Base-by-base conservation (phyloP, 495 filamentous ascomycete genomes). In the Elaphomyces granulatus region DNA sequence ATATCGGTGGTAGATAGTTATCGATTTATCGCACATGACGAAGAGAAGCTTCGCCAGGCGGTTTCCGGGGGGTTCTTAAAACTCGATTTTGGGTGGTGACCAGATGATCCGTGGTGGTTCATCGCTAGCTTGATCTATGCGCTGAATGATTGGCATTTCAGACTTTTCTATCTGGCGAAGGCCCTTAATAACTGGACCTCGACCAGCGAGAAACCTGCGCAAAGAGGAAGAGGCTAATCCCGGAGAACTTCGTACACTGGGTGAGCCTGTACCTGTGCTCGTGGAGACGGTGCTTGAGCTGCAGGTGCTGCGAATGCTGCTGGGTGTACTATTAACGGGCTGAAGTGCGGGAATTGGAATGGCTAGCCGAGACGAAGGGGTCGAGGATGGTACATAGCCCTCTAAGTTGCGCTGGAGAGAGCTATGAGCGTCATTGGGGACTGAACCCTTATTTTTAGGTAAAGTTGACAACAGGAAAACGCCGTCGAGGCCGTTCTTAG, bases 261-360 rank as follows among this genome's bases (percentile, higher is more conserved):
- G 39, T 16, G 45, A 21, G 14, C 41, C 43, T 1, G 54, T 51
- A 10, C 55, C 57, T 2, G 58, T 55, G 12, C 63, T 57, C 2
- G 61, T 63, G 1, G 61, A 66, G 3, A 56, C 48, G 8, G 50
- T 65, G 45, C 58, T 66, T 6, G 62, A 66, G 37, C 62, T 65
- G 46, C 53, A 55, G 19, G 52, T 54, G 38, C 62, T 66, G 42
- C 61, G 64, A 17, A 65, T 53, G 32, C 64, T 66, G 37, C 42
- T 54, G 8, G 62, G 44, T 40, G 61, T 63, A 15, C 45, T 48
- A 32, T 56, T 44, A 20, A 45, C 39, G 0, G 50, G 37, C 2
- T 56, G 59, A 14, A 66, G 41, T 3, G 58, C 47, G 9, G 62
- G 60, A 12, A 66, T 59, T 2, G 64, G 62, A 20, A 55, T 38